A percentile compares a stretch with the other conserved stretches of the same genome.
Conservation (phyloP, 2,329 filamentous ascomycete genomes). For the Neonectria sp. region DNA sequence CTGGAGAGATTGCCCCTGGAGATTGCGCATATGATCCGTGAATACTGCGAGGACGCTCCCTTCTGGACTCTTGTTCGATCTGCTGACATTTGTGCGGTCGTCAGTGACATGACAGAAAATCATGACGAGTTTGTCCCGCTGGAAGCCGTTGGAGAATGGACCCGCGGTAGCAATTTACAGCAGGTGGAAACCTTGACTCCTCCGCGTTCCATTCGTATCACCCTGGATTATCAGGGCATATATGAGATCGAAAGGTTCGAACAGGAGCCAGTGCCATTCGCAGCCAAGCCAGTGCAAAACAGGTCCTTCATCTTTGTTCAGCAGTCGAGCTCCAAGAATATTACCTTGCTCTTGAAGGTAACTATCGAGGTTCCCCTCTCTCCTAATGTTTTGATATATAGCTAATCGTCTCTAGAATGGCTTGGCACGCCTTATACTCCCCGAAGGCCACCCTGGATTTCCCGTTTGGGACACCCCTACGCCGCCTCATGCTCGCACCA, state of each 20-base stretch:
- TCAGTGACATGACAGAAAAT: fast-evolving
- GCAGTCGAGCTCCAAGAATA: background rate
- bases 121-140: background rate
- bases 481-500: background rate
- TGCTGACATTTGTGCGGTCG: background rate
- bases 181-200: background rate
- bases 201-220: background rate
- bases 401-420: background rate
- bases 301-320: background rate
- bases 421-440: background rate
- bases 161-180: background rate
- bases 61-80: background rate
- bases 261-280: background rate
- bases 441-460: background rate
- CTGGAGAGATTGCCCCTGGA: background rate
- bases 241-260: background rate
- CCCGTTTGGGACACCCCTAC: background rate
- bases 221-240: background rate
- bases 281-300: background rate
- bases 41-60: background rate
- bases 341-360: background rate
- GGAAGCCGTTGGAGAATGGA: background rate
- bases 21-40: background rate
- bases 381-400: background rate
- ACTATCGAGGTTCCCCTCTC: background rate